Conservation (phyloP, 1,284 basidiomycete species). For the Ustilago nuda region DNA sequence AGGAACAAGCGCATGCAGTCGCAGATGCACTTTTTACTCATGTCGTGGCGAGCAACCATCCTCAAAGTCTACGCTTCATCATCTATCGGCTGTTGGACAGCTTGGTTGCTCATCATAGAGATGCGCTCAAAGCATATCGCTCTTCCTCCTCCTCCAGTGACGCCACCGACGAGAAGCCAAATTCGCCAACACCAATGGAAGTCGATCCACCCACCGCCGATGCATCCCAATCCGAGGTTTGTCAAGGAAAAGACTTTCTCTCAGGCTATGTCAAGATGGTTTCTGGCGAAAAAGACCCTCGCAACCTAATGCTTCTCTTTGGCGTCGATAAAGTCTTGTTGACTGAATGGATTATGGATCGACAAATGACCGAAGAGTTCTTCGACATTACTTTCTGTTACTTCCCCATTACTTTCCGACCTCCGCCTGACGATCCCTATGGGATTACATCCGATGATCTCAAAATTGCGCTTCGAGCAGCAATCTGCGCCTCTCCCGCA, state of each 20-base stretch:
- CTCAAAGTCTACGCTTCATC: conserved; percentile 83
- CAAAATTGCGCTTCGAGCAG: conserved; percentile 77
- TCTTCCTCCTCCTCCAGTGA: conserved; percentile 10
- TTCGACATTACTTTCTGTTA: conserved; percentile 98
- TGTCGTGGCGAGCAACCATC: conserved; percentile 83
- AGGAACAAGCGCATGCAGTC: conserved; percentile 78
- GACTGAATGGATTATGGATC: conserved; percentile 84
- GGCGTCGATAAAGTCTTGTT: conserved; percentile 85
- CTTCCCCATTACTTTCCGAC: conserved; percentile 96
- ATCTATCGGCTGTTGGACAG: conserved; percentile 87
- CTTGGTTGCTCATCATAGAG: conserved; percentile 79
- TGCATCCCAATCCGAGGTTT: conserved; percentile 21
- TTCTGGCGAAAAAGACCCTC: conserved; percentile 96
- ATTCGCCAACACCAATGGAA: conserved; percentile 16
- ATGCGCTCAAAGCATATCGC: conserved; percentile 23
- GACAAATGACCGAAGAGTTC: conserved; percentile 77
- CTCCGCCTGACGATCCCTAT: conserved; percentile 93
- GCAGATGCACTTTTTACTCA: conserved; percentile 78
- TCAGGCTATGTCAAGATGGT: conserved; percentile 82
- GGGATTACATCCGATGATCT: conserved; percentile 91
- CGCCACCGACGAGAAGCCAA: neutral
- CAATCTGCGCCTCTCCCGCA: conserved; percentile 81
- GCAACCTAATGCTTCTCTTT: conserved; percentile 91
- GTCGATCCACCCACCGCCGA: conserved; percentile 14
- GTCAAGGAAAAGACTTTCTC: conserved; percentile 77